phyloP scores from a whole-genome alignment of 768 basidiomycete genomes.

The Suillus tomentosus region DNA sequence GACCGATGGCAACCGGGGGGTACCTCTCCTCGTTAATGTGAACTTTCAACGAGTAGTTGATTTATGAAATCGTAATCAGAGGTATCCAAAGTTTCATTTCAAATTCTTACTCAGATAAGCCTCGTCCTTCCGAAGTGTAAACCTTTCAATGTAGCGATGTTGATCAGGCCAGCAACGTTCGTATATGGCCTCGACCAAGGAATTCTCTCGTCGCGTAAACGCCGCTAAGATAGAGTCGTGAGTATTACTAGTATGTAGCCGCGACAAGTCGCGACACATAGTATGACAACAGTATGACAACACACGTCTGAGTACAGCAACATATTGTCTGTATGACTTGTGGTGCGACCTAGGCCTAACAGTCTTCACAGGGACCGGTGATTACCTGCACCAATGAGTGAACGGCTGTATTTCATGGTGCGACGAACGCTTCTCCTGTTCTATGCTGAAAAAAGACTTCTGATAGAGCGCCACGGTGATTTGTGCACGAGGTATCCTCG shows the following conservation, averaged over 20 bases:
- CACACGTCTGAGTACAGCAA: neutral
- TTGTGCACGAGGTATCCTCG: slow-evolving; percentile 11
- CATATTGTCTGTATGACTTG: slow-evolving; percentile 4
- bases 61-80: slow-evolving; percentile 9
- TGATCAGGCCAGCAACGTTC: slow-evolving; percentile 1
- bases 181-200: neutral
- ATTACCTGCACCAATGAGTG: slow-evolving; percentile 7
- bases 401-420: slow-evolving; percentile 4
- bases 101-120: slow-evolving; percentile 4
- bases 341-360: neutral
- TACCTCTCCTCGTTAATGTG: neutral
- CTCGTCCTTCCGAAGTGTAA: neutral
- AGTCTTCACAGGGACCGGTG: slow-evolving; percentile 2
- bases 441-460: slow-evolving; percentile 5
- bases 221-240: neutral
- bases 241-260: neutral
- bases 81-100: slow-evolving; percentile 1
- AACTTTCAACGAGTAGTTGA: slow-evolving; percentile 5
- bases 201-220: neutral
- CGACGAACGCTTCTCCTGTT: neutral
- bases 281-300: neutral
- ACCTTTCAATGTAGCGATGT: neutral
- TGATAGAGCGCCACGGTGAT: slow-evolving; percentile 6
- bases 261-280: neutral
- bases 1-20: neutral